These are phyloP conservation scores for Podospora bellae-mahoneyi DNA, from an alignment of 495 filamentous ascomycete species.

Conservation along the genomic window DNA sequence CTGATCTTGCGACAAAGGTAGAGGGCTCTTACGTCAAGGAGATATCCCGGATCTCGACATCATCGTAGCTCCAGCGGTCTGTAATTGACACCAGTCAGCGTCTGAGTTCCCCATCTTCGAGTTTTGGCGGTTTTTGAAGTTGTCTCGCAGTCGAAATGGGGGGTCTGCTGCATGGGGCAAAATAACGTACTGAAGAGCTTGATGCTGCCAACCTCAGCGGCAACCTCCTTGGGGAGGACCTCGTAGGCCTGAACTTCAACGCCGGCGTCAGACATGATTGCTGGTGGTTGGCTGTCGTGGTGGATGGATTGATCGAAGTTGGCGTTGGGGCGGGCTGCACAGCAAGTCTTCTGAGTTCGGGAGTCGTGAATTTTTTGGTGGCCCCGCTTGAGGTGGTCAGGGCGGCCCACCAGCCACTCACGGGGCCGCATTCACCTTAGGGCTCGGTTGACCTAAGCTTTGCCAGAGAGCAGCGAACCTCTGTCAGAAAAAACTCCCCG, in stretches of 20 bases:
- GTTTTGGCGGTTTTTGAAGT: conserved; percentile 2
- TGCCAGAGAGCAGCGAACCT: conserved; percentile 13
- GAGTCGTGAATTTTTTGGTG: conserved; percentile 41
- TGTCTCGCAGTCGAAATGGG: neutral
- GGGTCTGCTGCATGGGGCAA: neutral
- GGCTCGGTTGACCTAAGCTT: conserved; percentile 41
- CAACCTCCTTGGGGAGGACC: conserved; percentile 93
- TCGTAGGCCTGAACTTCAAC: conserved; percentile 76
- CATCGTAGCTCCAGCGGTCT: conserved; percentile 77
- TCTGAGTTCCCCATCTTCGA: conserved; percentile 10
- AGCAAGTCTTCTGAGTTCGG: conserved; percentile 25
- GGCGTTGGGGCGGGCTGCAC: conserved; percentile 21
- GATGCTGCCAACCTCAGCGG: conserved; percentile 81
- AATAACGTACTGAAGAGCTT: conserved; percentile 80
- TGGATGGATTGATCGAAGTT: conserved; percentile 30
- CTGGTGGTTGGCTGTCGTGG: conserved; percentile 25
- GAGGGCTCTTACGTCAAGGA: conserved; percentile 85
- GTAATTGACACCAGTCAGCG: conserved; percentile 32
- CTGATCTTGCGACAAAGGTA: conserved; percentile 4
- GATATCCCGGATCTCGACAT: conserved; percentile 99
- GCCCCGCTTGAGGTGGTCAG: conserved; percentile 32
- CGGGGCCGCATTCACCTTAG: conserved; percentile 29
- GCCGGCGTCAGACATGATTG: conserved; percentile 94
- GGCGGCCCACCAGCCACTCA: conserved; percentile 32
- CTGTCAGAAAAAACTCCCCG: conserved; percentile 39